Percentiles rank a stretch among this genome's conserved stretches.
These are phyloP conservation scores for Cladosporium oxysporum DNA, from an alignment of 2,329 filamentous ascomycete species.

Conservation along the genomic window DNA sequence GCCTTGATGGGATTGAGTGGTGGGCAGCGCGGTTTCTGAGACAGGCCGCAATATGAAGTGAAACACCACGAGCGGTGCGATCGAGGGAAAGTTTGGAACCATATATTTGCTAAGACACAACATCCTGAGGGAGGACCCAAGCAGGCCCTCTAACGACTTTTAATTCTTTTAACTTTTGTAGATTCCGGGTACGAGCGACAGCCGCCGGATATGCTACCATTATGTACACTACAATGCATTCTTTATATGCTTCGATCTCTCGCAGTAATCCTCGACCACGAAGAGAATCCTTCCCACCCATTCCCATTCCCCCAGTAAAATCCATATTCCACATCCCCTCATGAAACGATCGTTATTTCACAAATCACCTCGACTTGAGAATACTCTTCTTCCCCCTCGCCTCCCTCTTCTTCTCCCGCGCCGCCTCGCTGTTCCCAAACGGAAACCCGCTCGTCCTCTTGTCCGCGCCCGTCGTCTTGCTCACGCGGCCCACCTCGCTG, in stretches of 20 bases:
- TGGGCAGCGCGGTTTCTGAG: slow-evolving; percentile 3
- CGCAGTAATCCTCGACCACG: neutral
- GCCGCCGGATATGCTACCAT: slow-evolving; percentile 6
- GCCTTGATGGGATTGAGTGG: slow-evolving; percentile 31
- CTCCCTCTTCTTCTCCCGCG: slow-evolving; percentile 36
- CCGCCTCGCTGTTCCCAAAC: slow-evolving; percentile 56
- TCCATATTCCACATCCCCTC: neutral
- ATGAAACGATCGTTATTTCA: neutral
- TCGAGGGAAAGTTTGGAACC: neutral
- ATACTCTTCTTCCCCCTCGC: slow-evolving; percentile 27
- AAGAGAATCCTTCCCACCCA: neutral
- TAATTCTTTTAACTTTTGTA: neutral
- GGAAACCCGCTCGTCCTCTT: slow-evolving; percentile 68
- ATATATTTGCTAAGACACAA: neutral
- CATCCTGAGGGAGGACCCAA: neutral
- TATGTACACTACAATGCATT: slow-evolving; percentile 12
- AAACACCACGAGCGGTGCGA: neutral
- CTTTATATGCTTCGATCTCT: neutral
- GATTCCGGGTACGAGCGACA: slow-evolving; percentile 7
- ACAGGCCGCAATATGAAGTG: neutral
- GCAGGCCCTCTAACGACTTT: slow-evolving; percentile 12
- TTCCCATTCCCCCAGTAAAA: neutral
- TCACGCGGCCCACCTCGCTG: slow-evolving; percentile 56
- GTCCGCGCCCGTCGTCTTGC: slow-evolving; percentile 64
- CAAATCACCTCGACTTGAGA: slow-evolving; percentile 23